Conservation (phyloP, 495 filamentous ascomycete species). For the Amphirosellinia nigrospora region DNA sequence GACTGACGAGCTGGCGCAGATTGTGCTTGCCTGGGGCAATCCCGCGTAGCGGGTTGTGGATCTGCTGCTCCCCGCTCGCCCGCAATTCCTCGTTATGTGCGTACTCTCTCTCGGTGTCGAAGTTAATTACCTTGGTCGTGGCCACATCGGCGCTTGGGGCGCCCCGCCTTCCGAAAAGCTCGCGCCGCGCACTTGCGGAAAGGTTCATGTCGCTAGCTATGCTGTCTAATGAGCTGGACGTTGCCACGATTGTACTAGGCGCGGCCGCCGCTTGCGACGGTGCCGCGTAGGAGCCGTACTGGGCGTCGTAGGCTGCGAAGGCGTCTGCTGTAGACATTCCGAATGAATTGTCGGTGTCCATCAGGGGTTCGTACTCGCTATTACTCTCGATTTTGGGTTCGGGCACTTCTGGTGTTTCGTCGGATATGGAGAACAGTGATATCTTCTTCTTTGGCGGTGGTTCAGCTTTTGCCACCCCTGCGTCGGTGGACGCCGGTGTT, state of each 20-base stretch:
- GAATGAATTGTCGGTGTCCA: constrained; percentile 27
- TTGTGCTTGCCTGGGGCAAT: constrained; percentile 88
- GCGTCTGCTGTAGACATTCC: constrained; percentile 36
- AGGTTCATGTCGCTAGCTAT: constrained; percentile 79
- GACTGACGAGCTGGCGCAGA: constrained; percentile 83
- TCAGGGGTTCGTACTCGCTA: constrained; percentile 52
- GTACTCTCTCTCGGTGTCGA: constrained; percentile 89
- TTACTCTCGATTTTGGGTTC: constrained; percentile 16
- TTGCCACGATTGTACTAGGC: constrained; percentile 30
- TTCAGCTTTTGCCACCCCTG: constrained; percentile 18
- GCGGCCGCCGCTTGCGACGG: constrained; percentile 32
- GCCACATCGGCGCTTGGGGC: constrained; percentile 38
- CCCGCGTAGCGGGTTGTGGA: constrained; percentile 80
- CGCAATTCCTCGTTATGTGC: constrained; percentile 77
- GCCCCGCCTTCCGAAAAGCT: constrained; percentile 75
- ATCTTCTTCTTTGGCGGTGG: constrained; percentile 45
- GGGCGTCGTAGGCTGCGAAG: constrained; percentile 43
- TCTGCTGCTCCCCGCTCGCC: constrained; percentile 65
- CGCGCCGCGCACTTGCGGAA: constrained; percentile 72
- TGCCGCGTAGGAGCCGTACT: constrained; percentile 36
- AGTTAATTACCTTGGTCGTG: constrained; percentile 66
- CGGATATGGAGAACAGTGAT: constrained; percentile 53
- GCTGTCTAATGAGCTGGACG: constrained; percentile 55
- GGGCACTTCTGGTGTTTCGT: constrained; percentile 31
- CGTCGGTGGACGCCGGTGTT: not conserved